A percentile compares a stretch with the other conserved stretches of the same genome.
These are phyloP conservation scores for Kingdonia uniflora DNA, from an alignment of 164 flowering plant genomes.

Conservation along the genomic window DNA sequence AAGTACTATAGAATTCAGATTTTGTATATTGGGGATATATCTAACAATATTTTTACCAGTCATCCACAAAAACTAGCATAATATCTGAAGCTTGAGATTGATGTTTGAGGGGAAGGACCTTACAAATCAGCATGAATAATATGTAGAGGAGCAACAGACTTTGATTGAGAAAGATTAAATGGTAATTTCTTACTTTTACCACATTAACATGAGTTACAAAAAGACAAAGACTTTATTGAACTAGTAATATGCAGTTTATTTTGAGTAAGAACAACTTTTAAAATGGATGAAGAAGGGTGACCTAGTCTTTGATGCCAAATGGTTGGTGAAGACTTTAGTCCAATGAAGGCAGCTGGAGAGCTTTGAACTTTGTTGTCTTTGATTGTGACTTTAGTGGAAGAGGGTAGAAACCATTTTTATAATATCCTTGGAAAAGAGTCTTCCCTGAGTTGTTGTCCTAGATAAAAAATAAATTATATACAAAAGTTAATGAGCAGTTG, in stretches of 20 bases:
- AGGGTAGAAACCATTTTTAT: background rate
- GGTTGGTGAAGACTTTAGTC: background rate
- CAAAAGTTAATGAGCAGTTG: background rate
- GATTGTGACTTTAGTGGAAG: too few relatives aligned
- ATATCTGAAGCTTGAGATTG: background rate
- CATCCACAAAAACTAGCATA: background rate
- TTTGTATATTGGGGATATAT: background rate
- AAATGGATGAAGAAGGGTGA: background rate
- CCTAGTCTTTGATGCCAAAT: background rate
- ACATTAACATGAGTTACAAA: background rate
- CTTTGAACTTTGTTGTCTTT: too few relatives aligned
- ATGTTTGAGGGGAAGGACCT: slow-evolving; percentile 2
- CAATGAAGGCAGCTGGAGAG: background rate
- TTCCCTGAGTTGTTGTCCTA: background rate
- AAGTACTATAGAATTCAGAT: background rate
- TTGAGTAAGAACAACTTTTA: background rate
- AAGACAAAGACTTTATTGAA: background rate
- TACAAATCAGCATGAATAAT: background rate
- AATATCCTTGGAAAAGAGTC: slow-evolving; percentile 1
- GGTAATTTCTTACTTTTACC: background rate
- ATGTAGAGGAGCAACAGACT: background rate
- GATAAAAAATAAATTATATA: background rate
- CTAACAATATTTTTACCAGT: background rate
- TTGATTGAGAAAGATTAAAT: background rate
- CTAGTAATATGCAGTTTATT: background rate